A percentile compares a stretch with the other conserved stretches of the same genome.
Conservation (phyloP, 2,329 filamentous ascomycete species). For the Fusarium illudens region DNA sequence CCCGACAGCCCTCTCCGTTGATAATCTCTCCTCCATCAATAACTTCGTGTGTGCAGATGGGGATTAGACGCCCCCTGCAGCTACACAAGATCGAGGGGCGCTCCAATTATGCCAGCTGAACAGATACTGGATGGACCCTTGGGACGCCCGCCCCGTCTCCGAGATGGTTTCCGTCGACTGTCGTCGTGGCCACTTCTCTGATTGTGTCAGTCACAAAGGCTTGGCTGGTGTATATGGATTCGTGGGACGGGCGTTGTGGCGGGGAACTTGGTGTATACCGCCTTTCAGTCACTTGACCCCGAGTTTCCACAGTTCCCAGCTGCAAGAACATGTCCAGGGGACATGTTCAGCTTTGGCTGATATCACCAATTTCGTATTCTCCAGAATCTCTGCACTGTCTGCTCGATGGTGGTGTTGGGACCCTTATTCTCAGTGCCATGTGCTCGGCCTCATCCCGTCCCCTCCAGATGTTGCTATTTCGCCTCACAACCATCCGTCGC, state of each 20-base stretch:
- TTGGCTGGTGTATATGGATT: not conserved
- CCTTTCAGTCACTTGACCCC: not conserved
- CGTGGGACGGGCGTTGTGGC: not conserved
- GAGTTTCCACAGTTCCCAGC: not conserved
- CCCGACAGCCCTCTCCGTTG: not conserved
- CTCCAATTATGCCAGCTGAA: not conserved
- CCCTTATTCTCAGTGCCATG: slow-evolving; percentile 4
- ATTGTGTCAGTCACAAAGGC: not conserved
- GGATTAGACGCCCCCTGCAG: not conserved
- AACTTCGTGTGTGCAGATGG: not conserved
- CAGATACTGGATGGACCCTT: not conserved
- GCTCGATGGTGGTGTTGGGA: not conserved
- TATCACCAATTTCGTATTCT: not conserved
- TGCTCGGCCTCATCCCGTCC: slow-evolving; percentile 1
- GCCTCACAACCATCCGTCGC: not conserved
- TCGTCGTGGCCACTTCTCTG: not conserved
- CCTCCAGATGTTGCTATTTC: not conserved
- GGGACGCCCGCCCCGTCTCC: not conserved
- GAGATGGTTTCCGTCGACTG: not conserved
- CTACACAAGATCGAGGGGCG: not conserved
- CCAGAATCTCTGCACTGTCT: not conserved
- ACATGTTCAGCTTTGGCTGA: not conserved
- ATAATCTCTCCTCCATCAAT: not conserved
- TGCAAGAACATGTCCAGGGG: not conserved
- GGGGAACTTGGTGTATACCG: not conserved